Evolutionary conservation across 331 rosid species (phyloP), one percentile per base, ranked within the genome.

Genomic region (Malus hybrid): DNA sequence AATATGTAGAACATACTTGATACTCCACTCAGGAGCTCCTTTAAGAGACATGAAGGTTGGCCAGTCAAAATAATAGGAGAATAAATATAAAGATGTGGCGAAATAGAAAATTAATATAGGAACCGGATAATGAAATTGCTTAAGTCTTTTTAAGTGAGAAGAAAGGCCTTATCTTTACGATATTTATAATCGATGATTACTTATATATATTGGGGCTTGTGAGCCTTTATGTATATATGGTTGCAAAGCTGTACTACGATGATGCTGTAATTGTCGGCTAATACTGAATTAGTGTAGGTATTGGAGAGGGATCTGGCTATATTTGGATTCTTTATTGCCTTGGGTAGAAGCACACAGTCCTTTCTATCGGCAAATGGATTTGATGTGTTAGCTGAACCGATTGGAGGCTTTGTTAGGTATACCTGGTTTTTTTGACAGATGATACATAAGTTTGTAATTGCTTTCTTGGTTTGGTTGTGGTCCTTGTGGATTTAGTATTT

Each of bases 321-420:
- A 83, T 89, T 95, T 83, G 99, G 99, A 67, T 95, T 95, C 85
- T 95, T 95, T 87, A 88, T 90, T 84, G 99, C 99, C 80, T 83
- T 95, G 88, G 99, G 99, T 68, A 87, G 97, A 83, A 89, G 89
- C 75, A 85, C 97, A 3, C 88, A 84, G 52, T 85, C 96, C 78
- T 95, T 81, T 82, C 93, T 95, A 71, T 88, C 82, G 44, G 90
- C 88, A 56, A 95, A 87, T 75, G 97, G 99, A 60, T 90, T 86
- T 84, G 85, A 90, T 71, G 82, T 86, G 60, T 76, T 83, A n/a
- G 85, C 87, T 82, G 91, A 87, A 72, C 88, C 96, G 20, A 77
- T 90, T 71, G 99, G 88, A 69, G 90, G 91, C 79, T 90, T 85
- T 87, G 82, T 95, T 78, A 89, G 99, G 99, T 95, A 79, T 39